Base-by-base conservation (phyloP, 805 yeast species). In the Candida oleophila region DNA sequence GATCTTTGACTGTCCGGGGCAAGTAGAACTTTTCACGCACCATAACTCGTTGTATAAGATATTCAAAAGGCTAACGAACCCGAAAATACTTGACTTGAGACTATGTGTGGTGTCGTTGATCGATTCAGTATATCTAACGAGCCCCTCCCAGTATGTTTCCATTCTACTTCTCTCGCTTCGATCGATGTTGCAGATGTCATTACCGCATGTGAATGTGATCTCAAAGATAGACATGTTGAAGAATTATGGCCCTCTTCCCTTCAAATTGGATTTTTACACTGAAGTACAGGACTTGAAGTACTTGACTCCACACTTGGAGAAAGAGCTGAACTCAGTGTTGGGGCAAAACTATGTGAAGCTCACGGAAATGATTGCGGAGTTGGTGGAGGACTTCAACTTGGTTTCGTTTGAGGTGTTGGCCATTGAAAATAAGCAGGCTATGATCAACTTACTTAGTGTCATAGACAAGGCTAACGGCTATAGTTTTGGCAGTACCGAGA, bases 391-490 rank as follows among this genome's bases (percentile, higher is more conserved):
- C 61, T 94, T 87, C 64, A 87, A 89, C 38, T 71, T 94, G 45
- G 95, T 94, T 0, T 82, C 87, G 3, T 94, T 87, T 60, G 96
- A 89, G 57, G 99, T 94, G 1, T 66, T 94, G 38, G 81, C 96
- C 0, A 86, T 94, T 3, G 98, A 94, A 57, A 95, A 94, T 63
- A 94, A 94, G 59, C 81, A 83, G 49, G 82, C 94, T 28, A 94
- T 94, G 98, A 91, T 94, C 25, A 77, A 85, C 43, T 65, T 94
- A 33, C 74, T 94, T 38, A 75, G 86, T 14, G 73, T 81, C 1
- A 81, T 94, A 8, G 99, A 94, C 60, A 91, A 87, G 61, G 92
- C 97, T 2, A 88, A 85, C 56, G 99, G 99, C 0, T 94, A 94
- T 61, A 78, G 87, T 54, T 89, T 89, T 70, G 99, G 99, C 0